These are phyloP conservation scores for Paraphoma chrysanthemicola DNA, from an alignment of 2,329 filamentous ascomycete genomes.

Conservation along the genomic window DNA sequence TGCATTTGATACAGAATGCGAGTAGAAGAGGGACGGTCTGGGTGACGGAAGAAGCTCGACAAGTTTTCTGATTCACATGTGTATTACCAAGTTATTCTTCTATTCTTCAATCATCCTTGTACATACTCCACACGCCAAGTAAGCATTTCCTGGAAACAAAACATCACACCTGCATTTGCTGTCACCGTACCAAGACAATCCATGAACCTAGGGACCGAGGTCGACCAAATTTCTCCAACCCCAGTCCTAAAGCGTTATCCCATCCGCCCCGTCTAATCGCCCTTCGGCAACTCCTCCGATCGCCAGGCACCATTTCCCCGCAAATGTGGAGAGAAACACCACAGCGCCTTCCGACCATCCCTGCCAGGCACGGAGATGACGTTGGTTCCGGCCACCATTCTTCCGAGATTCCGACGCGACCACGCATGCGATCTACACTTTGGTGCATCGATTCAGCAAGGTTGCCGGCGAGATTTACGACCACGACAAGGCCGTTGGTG, in stretches of 20 bases:
- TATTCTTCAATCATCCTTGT: too few species aligned
- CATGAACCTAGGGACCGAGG: not conserved
- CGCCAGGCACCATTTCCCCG: constrained; percentile 8
- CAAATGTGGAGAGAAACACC: constrained; percentile 2
- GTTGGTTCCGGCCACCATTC: constrained; percentile 24
- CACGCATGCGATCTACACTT: constrained; percentile 20
- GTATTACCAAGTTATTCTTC: too few species aligned
- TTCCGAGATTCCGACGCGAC: constrained; percentile 24
- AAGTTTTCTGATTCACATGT: too few species aligned
- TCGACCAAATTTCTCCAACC: not conserved
- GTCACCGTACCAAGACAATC: not conserved
- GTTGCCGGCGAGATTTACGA: constrained; percentile 10
- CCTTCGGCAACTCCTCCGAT: constrained; percentile 1
- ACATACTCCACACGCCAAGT: too few species aligned
- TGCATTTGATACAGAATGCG: too few species aligned
- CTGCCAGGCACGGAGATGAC: constrained; percentile 6
- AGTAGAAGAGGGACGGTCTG: too few species aligned
- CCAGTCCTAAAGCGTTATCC: not conserved
- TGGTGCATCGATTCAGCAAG: constrained; percentile 20
- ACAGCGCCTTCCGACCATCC: constrained; percentile 4
- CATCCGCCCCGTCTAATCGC: constrained; percentile 1
- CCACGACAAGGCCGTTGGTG: constrained; percentile 11
- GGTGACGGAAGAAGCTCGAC: too few species aligned
- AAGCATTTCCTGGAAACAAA: too few species aligned
- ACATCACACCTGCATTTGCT: not conserved